These are phyloP conservation scores for Chlorophyllum brunneum DNA, from an alignment of 768 basidiomycete genomes.

Conservation along the genomic window DNA sequence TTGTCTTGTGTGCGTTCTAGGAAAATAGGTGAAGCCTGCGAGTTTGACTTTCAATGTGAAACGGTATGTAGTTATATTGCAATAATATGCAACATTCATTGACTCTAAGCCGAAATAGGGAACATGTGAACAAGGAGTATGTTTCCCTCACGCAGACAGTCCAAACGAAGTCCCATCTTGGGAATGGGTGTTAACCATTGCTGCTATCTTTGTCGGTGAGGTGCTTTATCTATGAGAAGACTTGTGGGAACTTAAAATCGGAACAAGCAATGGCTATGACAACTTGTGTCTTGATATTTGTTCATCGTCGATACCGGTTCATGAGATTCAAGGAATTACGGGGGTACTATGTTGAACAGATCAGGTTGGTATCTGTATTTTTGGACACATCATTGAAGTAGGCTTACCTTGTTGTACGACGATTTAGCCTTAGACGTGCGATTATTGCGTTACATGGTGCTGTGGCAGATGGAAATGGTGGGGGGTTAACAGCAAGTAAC, in stretches of 20 bases:
- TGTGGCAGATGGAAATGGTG: neutral
- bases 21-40: neutral
- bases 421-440: neutral
- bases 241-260: neutral
- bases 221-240: neutral
- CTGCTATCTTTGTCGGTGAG: neutral
- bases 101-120: neutral
- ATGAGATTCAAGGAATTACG: neutral
- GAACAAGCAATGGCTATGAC: neutral
- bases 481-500: no score
- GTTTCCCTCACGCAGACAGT: neutral
- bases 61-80: neutral
- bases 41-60: neutral
- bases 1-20: neutral
- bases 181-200: neutral
- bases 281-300: neutral
- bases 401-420: neutral
- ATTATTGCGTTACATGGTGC: neutral
- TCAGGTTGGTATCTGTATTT: neutral
- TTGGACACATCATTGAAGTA: neutral
- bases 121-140: neutral
- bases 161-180: neutral
- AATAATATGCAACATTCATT: neutral
- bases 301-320: neutral
- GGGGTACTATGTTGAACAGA: neutral